Base-by-base conservation (phyloP, 2,329 filamentous ascomycete genomes). In the Diaporthe sp. region DNA sequence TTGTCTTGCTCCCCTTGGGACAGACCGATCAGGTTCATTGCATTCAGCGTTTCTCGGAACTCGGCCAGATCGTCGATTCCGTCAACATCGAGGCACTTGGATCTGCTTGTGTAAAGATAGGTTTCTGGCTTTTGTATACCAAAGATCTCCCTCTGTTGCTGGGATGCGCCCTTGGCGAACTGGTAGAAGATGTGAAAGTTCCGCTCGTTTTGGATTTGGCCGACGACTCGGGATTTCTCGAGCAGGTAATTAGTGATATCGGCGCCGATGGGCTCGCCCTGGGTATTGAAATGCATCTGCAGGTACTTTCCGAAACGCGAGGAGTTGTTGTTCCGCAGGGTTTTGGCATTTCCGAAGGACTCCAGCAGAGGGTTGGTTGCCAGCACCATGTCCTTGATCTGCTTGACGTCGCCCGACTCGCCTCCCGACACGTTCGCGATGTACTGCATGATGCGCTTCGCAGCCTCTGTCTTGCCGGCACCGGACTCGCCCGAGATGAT, bases 121-220 rank as follows among this genome's bases (percentile, higher is more conserved):
- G 95, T 95, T 81, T 98, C 94, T 34, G 97, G 97, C 80, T 94
- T 93, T 83, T 98, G 96, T 28, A 99, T 88, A 70, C 97, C 97
- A 82, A 95, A 98, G n/a, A 88, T 92, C 81, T 97, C 92, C 83
- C 95, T 90, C 85, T 98, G 97, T 76, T 93, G 91, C 79, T 93
- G 90, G n/a, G 95, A 94, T 13, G 96, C 96, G 5, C 94, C 95
- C 86, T 98, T 99, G 63, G 97, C 95, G 85, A 98, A 98, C 85
- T 99, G 97, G 86, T 99, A 99, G 85, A 99, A 99, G 81, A 99
- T 98, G 86, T 99, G 97, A 85, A 99, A 99, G 86, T 98, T 98
- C 80, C 97, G 92, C 89, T 99, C 97, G 84, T 98, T 98, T 75
- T 87, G 89, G 80, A 98, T 98, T 87, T 98, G 97, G 22, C 96